Conservation (phyloP, 352 stramenopile species). For the Phytophthora parvispora region DNA sequence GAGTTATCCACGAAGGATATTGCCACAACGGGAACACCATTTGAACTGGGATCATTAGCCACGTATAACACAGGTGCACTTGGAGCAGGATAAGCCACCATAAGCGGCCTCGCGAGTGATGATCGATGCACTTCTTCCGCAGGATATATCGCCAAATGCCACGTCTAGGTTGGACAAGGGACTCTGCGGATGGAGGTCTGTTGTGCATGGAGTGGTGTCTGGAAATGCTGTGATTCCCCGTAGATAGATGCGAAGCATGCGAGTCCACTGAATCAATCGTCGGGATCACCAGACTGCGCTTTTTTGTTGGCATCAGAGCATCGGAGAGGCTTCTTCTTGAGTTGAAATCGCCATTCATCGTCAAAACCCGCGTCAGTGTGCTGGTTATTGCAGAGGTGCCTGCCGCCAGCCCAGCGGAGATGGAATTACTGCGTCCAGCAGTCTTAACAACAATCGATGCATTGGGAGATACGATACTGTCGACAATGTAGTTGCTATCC, state of each 20-base stretch:
- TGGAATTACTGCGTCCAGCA: constrained; percentile 5
- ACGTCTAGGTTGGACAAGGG: constrained; percentile 4
- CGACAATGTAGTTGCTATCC: constrained; percentile 26
- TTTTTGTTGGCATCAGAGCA: neutral
- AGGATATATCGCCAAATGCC: constrained; percentile 11
- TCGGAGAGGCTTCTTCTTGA: constrained; percentile 11
- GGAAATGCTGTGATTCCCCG: constrained; percentile 7
- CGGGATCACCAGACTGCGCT: constrained; percentile 25
- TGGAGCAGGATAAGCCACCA: constrained; percentile 62
- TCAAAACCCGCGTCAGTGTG: constrained; percentile 23
- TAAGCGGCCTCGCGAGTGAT: constrained; percentile 51
- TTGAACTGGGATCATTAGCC: constrained; percentile 61
- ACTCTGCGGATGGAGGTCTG: neutral
- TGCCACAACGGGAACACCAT: constrained; percentile 61
- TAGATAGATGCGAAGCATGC: constrained; percentile 5
- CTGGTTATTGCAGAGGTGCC: constrained; percentile 30
- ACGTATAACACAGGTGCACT: constrained; percentile 50
- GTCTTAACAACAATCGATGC: constrained; percentile 1
- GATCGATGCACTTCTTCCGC: constrained; percentile 48
- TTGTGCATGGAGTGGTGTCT: neutral
- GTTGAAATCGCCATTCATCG: constrained; percentile 21
- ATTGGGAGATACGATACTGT: constrained; percentile 5
- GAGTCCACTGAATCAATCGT: constrained; percentile 8
- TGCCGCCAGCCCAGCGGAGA: constrained; percentile 25
- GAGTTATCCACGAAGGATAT: constrained; percentile 38